A percentile compares a stretch with the other conserved stretches of the same genome.
Evolutionary conservation across 176 grass and related monocot genomes (phyloP).

Genomic region (Cymbopogon citratus): DNA sequence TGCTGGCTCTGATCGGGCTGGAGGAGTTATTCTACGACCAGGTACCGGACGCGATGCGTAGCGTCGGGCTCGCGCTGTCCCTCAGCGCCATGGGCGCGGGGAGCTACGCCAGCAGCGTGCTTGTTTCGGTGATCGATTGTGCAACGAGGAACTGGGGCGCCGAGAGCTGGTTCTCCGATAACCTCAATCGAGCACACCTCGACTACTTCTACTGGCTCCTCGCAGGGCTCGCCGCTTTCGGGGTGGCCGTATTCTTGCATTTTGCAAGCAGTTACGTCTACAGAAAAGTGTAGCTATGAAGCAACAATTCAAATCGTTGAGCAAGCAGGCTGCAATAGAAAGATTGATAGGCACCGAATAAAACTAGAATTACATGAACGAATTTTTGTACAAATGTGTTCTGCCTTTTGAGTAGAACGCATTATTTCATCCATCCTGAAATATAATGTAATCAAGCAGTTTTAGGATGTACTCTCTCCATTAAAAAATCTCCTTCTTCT

Average conservation of each 20-base stretch:
- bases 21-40: conserved; percentile 6
- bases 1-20: conserved; percentile 31
- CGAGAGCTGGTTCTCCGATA: conserved; percentile 68
- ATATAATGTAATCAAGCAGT: no score
- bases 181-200: conserved; percentile 60
- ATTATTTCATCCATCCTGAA: no score
- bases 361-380: no score
- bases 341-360: no score
- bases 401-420: no score
- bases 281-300: neutral
- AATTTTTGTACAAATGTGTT: no score
- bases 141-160: conserved; percentile 3
- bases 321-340: no score
- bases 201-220: conserved; percentile 88
- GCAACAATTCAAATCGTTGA: no score
- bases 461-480: no score
- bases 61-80: conserved; percentile 52
- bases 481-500: no score
- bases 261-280: conserved; percentile 39
- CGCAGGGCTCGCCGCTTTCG: conserved; percentile 27
- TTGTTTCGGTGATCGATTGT: conserved; percentile 52
- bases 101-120: conserved; percentile 40
- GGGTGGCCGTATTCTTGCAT: conserved; percentile 34
- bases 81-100: conserved; percentile 56
- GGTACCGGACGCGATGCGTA: conserved; percentile 31